phyloP scores from a whole-genome alignment of 352 stramenopile genomes.

The Phytophthora idaei region DNA sequence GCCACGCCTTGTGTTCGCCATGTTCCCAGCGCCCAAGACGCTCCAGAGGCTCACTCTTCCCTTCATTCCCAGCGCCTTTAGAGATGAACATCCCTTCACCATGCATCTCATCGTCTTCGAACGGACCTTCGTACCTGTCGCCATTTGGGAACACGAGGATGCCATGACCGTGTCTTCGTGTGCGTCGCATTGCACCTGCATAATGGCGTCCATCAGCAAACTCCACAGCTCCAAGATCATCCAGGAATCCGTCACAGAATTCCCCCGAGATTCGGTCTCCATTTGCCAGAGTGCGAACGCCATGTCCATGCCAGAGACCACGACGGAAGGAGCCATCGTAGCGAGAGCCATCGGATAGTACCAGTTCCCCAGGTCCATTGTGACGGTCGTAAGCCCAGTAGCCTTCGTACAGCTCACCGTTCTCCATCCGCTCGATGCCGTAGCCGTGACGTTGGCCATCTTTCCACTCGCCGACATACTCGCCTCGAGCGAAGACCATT shows the following conservation, averaged over 20 bases:
- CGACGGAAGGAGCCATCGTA: constrained; percentile 71
- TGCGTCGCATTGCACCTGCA: constrained; percentile 59
- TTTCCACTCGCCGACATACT: constrained; percentile 87
- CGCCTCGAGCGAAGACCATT: constrained; percentile 60
- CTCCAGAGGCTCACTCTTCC: constrained; percentile 58
- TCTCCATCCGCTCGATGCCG: constrained; percentile 80
- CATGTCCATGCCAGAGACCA: constrained; percentile 76
- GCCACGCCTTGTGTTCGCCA: constrained; percentile 69
- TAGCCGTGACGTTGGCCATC: constrained; percentile 81
- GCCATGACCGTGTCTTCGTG: constrained; percentile 75
- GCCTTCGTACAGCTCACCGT: constrained; percentile 78
- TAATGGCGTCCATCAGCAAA: constrained; percentile 81
- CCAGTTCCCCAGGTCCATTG: constrained; percentile 68
- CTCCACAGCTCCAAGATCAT: constrained; percentile 59
- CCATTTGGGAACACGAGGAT: constrained; percentile 87
- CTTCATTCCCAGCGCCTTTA: constrained; percentile 21
- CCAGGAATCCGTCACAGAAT: constrained; percentile 66
- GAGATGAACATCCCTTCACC: constrained; percentile 80
- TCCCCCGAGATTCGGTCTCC: constrained; percentile 65
- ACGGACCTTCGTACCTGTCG: constrained; percentile 91
- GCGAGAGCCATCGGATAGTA: constrained; percentile 70
- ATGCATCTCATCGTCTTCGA: constrained; percentile 83
- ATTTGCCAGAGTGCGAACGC: constrained; percentile 60
- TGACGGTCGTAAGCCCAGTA: constrained; percentile 75
- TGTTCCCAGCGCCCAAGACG: constrained; percentile 64